Percentiles rank a stretch among this genome's conserved stretches.
These are phyloP conservation scores for Penicillium sp. DNA, from an alignment of 2,329 filamentous ascomycete genomes.

Conservation along the genomic window DNA sequence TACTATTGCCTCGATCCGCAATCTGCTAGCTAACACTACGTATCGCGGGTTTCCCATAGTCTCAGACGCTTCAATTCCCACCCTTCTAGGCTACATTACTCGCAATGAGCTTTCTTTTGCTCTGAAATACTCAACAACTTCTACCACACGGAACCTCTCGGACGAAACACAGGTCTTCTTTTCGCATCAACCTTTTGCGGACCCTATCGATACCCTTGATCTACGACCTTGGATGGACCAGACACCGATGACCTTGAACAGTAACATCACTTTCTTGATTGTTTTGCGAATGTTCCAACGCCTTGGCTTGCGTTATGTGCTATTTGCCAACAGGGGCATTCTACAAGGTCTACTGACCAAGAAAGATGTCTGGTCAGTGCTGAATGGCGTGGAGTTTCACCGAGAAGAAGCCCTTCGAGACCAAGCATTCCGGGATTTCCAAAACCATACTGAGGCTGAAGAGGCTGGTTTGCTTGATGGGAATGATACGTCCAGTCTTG, in stretches of 20 bases:
- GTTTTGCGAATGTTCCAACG: slow-evolving; percentile 92
- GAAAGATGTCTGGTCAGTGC: slow-evolving; percentile 93
- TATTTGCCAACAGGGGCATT: slow-evolving; percentile 79
- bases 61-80: slow-evolving; percentile 69
- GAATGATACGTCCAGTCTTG: slow-evolving; percentile 33
- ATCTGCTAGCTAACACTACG: slow-evolving; percentile 68
- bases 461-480: slow-evolving; percentile 39
- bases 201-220: slow-evolving; percentile 76
- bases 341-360: slow-evolving; percentile 88
- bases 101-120: slow-evolving; percentile 85
- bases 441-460: slow-evolving; percentile 31
- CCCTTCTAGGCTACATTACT: slow-evolving; percentile 90
- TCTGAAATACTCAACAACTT: slow-evolving; percentile 60
- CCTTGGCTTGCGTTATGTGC: slow-evolving; percentile 82
- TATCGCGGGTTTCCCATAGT: slow-evolving; percentile 93
- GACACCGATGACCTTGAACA: slow-evolving; percentile 86
- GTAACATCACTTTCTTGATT: slow-evolving; percentile 73
- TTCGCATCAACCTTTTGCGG: slow-evolving; percentile 74
- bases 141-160: slow-evolving; percentile 51
- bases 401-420: slow-evolving; percentile 32
- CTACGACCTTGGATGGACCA: slow-evolving; percentile 98
- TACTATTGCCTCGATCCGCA: slow-evolving; percentile 72
- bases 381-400: slow-evolving; percentile 70
- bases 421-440: slow-evolving; percentile 27
- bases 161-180: slow-evolving; percentile 79